Evolutionary conservation across 257 asterid genomes (phyloP).

Genomic region (Gynochthodes officinalis): DNA sequence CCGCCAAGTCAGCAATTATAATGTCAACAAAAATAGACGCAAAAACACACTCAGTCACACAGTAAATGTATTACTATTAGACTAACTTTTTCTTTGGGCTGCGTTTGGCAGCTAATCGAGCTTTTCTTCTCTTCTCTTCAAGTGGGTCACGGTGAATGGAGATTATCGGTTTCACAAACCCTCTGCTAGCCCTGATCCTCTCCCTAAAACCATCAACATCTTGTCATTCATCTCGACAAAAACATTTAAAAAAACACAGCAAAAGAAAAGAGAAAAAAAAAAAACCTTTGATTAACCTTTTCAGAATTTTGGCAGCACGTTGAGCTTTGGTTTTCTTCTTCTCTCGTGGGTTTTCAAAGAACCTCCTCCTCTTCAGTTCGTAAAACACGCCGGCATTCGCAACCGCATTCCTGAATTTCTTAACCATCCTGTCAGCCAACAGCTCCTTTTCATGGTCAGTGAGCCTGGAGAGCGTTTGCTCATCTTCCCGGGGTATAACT

Average conservation of each 20-base stretch:
- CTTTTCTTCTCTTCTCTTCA: conserved; percentile 1
- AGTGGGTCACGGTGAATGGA: background rate
- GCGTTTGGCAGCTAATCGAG: conserved; percentile 5
- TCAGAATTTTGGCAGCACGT: conserved; percentile 50
- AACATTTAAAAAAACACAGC: background rate
- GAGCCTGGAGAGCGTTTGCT: conserved; percentile 27
- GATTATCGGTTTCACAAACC: background rate
- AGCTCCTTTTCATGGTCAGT: background rate
- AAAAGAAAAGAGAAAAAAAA: background rate
- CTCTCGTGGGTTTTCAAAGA: conserved; percentile 42
- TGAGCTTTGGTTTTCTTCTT: conserved; percentile 50
- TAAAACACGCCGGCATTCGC: conserved; percentile 41
- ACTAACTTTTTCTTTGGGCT: background rate
- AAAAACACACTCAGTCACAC: background rate
- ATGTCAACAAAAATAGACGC: background rate
- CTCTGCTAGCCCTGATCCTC: background rate
- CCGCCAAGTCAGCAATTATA: background rate
- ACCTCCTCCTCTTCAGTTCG: conserved; percentile 51
- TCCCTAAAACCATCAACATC: background rate
- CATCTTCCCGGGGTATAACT: conserved; percentile 36
- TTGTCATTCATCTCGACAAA: background rate
- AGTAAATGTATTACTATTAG: background rate
- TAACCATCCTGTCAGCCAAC: conserved; percentile 15
- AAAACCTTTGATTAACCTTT: conserved; percentile 28
- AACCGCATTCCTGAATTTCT: conserved; percentile 48